Base-by-base conservation (phyloP, 768 basidiomycete species). In the Boletus bicolor region DNA sequence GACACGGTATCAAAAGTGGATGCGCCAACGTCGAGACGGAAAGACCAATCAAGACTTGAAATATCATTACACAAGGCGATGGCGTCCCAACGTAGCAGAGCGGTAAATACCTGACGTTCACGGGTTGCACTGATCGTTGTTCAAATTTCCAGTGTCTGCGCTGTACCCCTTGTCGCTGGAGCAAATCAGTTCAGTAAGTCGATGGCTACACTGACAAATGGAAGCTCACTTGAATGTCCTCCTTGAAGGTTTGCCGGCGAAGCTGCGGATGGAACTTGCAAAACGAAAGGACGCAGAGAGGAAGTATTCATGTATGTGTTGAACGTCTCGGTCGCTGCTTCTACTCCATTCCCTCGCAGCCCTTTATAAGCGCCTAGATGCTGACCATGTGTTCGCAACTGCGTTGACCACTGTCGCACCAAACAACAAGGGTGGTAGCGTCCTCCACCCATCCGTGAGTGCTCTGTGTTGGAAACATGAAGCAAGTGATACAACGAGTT, bases 401-500 rank as follows among this genome's bases (percentile, higher is more conserved):
- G 83, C 84, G 0, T 69, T 87, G 73, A 90, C 89, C 8, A 72
- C 62, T 1, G 73, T 81, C 11, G 55, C 63, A 7, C 89, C 89
- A 1, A 74, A 74, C n/a, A 57, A 64, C 3, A 86, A 87, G 49
- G 74, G 75, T 42, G 73, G 72, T 15, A 59, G 60, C 2, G 74
- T 78, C 14, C 61, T 82, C 11, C 80, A 82, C 59, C 82, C 81
- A 1, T 69, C 70, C 11, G 80, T 81, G 53, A 63, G 74, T 66
- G 21, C 48, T 4, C 7, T 8, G 12, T 34, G 10, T 53, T 15
- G 6, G 24, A 8, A 35, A 26, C 42, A 44, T 11, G 41, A 37
- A 21, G 26, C 14, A 8, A n/a, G 17, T 44, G 50, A 50, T 28
- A 57, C n/a, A 44, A 49, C 30, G 9, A 41, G 0, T 14, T 38